Conservation (phyloP, 73 alveolate genomes). For the Paramecium sonneborni region DNA sequence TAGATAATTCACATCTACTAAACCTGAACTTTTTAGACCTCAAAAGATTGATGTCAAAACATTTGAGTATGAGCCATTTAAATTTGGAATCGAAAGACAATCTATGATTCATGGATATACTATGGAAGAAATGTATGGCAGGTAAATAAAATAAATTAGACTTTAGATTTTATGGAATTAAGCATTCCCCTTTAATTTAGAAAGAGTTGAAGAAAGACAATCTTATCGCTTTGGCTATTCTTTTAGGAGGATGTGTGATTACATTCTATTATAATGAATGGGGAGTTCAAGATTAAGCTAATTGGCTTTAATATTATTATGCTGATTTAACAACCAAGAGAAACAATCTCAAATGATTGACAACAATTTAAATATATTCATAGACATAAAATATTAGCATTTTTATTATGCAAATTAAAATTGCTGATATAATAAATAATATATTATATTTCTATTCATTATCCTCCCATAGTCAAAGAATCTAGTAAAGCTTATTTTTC, state of each 20-base stretch:
- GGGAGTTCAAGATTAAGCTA: not conserved
- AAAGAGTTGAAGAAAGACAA: conserved; percentile 60
- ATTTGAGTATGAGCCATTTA: conserved; percentile 65
- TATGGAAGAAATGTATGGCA: conserved; percentile 69
- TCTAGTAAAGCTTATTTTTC: conserved; percentile 63
- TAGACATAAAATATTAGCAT: not conserved
- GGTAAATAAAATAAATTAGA: not conserved
- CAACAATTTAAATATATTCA: not conserved
- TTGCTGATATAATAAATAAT: not conserved
- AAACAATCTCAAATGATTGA: conserved; percentile 33
- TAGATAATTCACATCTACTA: not conserved
- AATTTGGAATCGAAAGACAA: conserved; percentile 63
- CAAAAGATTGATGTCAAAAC: not conserved
- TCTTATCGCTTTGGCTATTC: not conserved
- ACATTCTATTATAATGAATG: not conserved
- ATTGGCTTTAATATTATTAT: conserved; percentile 29
- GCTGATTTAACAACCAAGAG: conserved; percentile 12
- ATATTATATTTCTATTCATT: not conserved
- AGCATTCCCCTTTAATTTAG: conserved; percentile 55
- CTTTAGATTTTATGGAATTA: conserved; percentile 53
- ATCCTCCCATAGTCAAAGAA: conserved; percentile 58
- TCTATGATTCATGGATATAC: conserved; percentile 64
- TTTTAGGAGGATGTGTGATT: not conserved
- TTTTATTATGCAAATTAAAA: not conserved
- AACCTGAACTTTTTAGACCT: not conserved